Conservation (phyloP, 2,329 filamentous ascomycete species). For the Xylaria sp. region DNA sequence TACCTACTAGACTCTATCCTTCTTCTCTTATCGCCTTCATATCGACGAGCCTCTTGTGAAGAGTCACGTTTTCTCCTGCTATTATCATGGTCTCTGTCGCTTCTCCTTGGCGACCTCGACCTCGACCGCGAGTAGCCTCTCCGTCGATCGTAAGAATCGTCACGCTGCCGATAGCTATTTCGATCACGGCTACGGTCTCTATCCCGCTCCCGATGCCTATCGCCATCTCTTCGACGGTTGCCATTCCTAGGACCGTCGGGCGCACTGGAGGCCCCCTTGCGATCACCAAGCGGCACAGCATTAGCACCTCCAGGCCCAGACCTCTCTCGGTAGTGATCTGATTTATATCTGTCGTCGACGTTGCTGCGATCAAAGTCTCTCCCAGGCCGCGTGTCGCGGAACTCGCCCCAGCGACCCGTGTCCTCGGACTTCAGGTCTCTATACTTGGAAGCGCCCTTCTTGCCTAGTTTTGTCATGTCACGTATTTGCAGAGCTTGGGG, state of each 20-base stretch:
- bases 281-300: slow-evolving; percentile 73
- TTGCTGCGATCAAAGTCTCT: slow-evolving; percentile 55
- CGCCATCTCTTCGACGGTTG: slow-evolving; percentile 42
- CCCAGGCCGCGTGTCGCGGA: slow-evolving; percentile 60
- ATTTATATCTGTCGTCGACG: slow-evolving; percentile 73
- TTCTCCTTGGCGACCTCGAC: slow-evolving; percentile 63
- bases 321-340: slow-evolving; percentile 65
- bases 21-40: slow-evolving; percentile 69
- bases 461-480: slow-evolving; percentile 92
- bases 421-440: slow-evolving; percentile 89
- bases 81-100: slow-evolving; percentile 57
- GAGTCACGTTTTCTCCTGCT: slow-evolving; percentile 67
- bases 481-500: slow-evolving; percentile 92
- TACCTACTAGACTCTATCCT: slow-evolving; percentile 59
- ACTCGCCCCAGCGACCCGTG: slow-evolving; percentile 84
- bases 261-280: slow-evolving; percentile 54
- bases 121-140: slow-evolving; percentile 59
- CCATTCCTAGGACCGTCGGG: slow-evolving; percentile 55
- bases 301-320: slow-evolving; percentile 71
- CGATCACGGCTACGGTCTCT: slow-evolving; percentile 47
- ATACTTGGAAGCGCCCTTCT: slow-evolving; percentile 91
- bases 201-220: slow-evolving; percentile 42
- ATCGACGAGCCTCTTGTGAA: slow-evolving; percentile 63
- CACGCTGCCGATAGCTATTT: slow-evolving; percentile 47
- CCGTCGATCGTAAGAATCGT: slow-evolving; percentile 49